Evolutionary conservation across 2,329 filamentous ascomycete species (phyloP).

Genomic region (Monilinia fructicola): DNA sequence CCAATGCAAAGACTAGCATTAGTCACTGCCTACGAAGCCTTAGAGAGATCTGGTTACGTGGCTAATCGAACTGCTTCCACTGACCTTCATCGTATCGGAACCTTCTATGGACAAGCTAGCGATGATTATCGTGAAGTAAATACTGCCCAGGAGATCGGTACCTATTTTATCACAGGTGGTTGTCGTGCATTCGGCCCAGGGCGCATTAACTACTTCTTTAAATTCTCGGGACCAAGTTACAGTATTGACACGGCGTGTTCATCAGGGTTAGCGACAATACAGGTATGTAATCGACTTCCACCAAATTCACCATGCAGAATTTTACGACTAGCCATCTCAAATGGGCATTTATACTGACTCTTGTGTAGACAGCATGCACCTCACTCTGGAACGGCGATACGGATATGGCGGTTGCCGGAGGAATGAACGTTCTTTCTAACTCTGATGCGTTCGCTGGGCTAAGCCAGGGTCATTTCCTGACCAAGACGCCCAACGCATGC

Average conservation of each 20-base stretch:
- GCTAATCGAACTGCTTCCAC: conserved; percentile 27
- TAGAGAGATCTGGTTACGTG: conserved; percentile 76
- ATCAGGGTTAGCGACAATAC: not conserved
- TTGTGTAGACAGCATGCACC: not conserved
- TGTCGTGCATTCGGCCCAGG: not conserved
- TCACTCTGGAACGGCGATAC: not conserved
- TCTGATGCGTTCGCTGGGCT: not conserved
- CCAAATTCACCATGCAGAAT: no score
- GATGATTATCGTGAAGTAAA: conserved; percentile 27
- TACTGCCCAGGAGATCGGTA: conserved; percentile 27
- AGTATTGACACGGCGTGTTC: not conserved
- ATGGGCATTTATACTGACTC: no score
- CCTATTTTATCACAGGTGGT: conserved; percentile 34
- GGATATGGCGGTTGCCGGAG: not conserved
- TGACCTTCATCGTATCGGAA: conserved; percentile 44
- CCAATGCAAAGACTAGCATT: conserved; percentile 75
- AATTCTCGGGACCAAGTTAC: not conserved
- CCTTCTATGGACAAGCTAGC: conserved; percentile 27
- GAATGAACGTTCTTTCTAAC: not conserved
- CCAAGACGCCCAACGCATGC: not conserved
- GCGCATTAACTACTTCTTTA: not conserved
- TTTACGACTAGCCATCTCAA: no score
- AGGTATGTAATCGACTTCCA: not conserved
- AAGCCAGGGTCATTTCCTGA: not conserved
- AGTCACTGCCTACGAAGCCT: conserved; percentile 72